Conservation (phyloP, 805 yeast species). For the Cyberlindnera americana region DNA sequence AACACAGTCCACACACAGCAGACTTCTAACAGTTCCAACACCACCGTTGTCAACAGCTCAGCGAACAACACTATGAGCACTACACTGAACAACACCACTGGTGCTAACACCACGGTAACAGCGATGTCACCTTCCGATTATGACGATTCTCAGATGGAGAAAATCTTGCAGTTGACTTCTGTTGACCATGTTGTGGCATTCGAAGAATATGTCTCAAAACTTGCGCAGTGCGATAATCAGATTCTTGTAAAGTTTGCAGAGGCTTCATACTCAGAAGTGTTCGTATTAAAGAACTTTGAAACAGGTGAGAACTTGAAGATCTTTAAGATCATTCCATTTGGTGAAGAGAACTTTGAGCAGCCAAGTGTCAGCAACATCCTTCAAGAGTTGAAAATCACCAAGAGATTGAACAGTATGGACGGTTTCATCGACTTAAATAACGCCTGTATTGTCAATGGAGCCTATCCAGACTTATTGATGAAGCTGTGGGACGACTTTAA, state of each 20-base stretch:
- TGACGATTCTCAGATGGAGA: conserved; percentile 27
- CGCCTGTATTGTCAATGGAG: conserved; percentile 45
- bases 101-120: not conserved
- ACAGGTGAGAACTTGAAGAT: conserved; percentile 32
- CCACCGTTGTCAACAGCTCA: not conserved
- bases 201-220: conserved; percentile 19
- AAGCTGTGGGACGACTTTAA: conserved; percentile 42
- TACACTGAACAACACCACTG: conserved; percentile 1
- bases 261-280: conserved; percentile 46
- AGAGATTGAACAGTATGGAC: conserved; percentile 34
- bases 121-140: conserved; percentile 1
- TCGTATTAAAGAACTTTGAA: conserved; percentile 26
- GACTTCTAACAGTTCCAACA: not conserved
- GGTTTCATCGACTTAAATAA: conserved; percentile 45
- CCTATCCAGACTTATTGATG: conserved; percentile 38
- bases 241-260: conserved; percentile 40
- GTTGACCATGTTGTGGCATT: conserved; percentile 34
- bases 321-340: conserved; percentile 53
- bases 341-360: conserved; percentile 39
- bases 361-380: conserved; percentile 38
- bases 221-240: conserved; percentile 31
- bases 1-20: conserved; percentile 4
- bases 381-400: conserved; percentile 45
- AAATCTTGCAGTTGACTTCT: conserved; percentile 35
- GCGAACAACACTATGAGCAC: not conserved